phyloP scores from a whole-genome alignment of 2,329 filamentous ascomycete species.

The Exophiala viscosa region DNA sequence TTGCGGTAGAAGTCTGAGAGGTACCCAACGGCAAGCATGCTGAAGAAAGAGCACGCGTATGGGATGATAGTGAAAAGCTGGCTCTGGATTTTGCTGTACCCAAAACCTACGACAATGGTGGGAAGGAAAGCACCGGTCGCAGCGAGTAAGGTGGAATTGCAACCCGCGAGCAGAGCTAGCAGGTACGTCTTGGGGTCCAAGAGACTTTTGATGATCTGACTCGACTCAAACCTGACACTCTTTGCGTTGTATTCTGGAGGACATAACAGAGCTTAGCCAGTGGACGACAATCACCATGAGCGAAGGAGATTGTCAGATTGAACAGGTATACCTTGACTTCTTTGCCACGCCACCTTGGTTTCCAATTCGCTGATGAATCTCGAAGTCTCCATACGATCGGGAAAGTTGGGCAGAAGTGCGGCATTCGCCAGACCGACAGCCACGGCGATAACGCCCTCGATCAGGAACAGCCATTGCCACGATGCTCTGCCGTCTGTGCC shows the following conservation, averaged over 20 bases:
- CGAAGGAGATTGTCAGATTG: not conserved
- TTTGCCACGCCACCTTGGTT: not conserved
- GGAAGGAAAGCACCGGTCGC: constrained; percentile 12
- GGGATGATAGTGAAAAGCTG: constrained; percentile 14
- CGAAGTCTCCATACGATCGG: constrained; percentile 30
- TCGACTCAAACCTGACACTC: not conserved
- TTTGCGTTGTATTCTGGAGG: constrained; percentile 3
- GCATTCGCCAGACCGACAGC: constrained; percentile 54
- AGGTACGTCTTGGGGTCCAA: constrained; percentile 8
- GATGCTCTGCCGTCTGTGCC: constrained; percentile 54
- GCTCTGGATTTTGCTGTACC: constrained; percentile 5
- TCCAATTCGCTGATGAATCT: not conserved
- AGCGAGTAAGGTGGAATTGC: constrained; percentile 2
- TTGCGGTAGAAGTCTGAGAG: not conserved
- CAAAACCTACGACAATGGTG: constrained; percentile 11
- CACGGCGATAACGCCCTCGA: constrained; percentile 65
- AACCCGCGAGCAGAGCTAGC: not conserved
- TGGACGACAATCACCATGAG: not conserved
- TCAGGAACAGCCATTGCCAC: constrained; percentile 65
- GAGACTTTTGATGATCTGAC: constrained; percentile 1
- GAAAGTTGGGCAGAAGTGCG: constrained; percentile 65
- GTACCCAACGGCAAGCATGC: not conserved
- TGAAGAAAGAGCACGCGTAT: constrained; percentile 2
- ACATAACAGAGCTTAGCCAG: not conserved
- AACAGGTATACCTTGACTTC: not conserved